A percentile compares a stretch with the other conserved stretches of the same genome.
Evolutionary conservation across 2,329 filamentous ascomycete genomes (phyloP).

Genomic region (Emydomyces testavorans): DNA sequence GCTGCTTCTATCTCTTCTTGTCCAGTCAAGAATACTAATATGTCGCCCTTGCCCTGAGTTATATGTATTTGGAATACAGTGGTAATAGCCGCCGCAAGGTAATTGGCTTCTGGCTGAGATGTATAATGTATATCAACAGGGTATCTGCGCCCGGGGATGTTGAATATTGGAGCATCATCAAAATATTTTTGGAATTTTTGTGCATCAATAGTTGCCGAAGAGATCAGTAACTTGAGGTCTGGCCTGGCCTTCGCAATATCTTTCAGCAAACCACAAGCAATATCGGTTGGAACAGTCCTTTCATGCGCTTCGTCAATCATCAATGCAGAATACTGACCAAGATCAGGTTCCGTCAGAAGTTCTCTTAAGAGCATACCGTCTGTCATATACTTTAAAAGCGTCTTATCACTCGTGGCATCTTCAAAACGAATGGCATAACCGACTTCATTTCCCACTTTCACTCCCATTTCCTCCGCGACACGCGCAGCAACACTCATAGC

Average conservation of each 20-base stretch:
- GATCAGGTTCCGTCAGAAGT: constrained; percentile 75
- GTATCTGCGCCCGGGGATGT: constrained; percentile 79
- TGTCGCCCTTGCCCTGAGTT: constrained; percentile 72
- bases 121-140: constrained; percentile 89
- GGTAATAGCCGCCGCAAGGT: constrained; percentile 78
- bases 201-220: constrained; percentile 88
- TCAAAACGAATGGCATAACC: constrained; percentile 95
- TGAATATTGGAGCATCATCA: constrained; percentile 85
- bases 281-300: constrained; percentile 79
- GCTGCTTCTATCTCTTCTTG: constrained; percentile 93
- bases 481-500: constrained; percentile 96
- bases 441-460: constrained; percentile 81
- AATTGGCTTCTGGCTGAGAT: constrained; percentile 83
- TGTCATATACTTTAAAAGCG: constrained; percentile 89
- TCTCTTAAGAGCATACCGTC: constrained; percentile 90
- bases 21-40: constrained; percentile 86
- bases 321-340: constrained; percentile 70
- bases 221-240: constrained; percentile 82
- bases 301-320: constrained; percentile 99
- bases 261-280: constrained; percentile 76
- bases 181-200: constrained; percentile 88
- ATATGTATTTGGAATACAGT: constrained; percentile 94
- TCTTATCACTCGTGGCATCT: constrained; percentile 82
- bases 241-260: constrained; percentile 72
- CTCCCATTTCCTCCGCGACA: constrained; percentile 87